Evolutionary conservation across 257 asterid species (phyloP).

Genomic region (Gardenia jasminoides): DNA sequence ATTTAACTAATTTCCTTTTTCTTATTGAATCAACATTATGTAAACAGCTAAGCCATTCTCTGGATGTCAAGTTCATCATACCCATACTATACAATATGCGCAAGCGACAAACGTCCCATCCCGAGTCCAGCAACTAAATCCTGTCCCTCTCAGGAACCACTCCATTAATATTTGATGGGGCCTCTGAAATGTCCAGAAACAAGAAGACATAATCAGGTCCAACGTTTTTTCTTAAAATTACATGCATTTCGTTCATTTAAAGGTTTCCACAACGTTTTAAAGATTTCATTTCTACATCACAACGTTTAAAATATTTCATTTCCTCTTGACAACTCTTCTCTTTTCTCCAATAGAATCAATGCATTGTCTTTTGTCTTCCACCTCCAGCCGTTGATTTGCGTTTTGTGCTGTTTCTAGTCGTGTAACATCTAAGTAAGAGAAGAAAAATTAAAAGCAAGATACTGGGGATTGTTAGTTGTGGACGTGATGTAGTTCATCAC

Average conservation of each 20-base stretch:
- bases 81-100: no score
- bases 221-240: background rate
- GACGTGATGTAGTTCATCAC: background rate
- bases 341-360: background rate
- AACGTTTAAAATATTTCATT: background rate
- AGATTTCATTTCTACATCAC: background rate
- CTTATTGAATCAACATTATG: no score
- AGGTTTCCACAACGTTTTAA: background rate
- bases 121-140: no score
- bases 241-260: background rate
- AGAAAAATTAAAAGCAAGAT: background rate
- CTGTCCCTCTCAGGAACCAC: no score
- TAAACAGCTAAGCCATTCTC: no score
- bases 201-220: no score
- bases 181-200: no score
- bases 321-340: background rate
- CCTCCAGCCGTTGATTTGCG: background rate
- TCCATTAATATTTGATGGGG: no score
- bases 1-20: no score
- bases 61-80: no score
- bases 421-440: background rate
- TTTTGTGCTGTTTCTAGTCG: background rate
- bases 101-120: no score
- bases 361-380: background rate
- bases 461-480: background rate